These are phyloP conservation scores for Scheffersomyces coipomensis DNA, from an alignment of 805 yeast species.

Conservation along the genomic window DNA sequence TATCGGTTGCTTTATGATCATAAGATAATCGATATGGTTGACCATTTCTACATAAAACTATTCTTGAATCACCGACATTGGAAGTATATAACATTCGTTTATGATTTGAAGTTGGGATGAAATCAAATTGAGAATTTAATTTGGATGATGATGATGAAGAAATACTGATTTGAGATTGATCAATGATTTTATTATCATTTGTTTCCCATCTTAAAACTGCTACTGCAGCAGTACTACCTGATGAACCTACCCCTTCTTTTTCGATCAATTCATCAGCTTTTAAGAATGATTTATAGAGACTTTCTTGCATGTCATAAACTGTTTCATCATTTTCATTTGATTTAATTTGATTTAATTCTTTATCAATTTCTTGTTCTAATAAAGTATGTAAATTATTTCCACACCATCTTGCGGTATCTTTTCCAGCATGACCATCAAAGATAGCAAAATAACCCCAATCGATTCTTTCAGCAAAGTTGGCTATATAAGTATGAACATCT, in stretches of 20 bases:
- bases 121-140: slow-evolving; percentile 38
- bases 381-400: slow-evolving; percentile 78
- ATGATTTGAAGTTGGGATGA: slow-evolving; percentile 47
- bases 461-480: slow-evolving; percentile 84
- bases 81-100: slow-evolving; percentile 85
- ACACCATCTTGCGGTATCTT: slow-evolving; percentile 91
- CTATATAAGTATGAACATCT: slow-evolving; percentile 90
- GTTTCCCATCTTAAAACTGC: slow-evolving; percentile 86
- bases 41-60: slow-evolving; percentile 75
- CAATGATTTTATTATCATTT: slow-evolving; percentile 9
- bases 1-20: slow-evolving; percentile 91
- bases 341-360: background rate
- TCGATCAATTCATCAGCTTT: slow-evolving; percentile 72
- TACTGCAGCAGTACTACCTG: slow-evolving; percentile 96
- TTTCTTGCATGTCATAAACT: slow-evolving; percentile 54
- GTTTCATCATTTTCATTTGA: slow-evolving; percentile 14
- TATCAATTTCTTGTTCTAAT: slow-evolving; percentile 53
- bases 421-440: slow-evolving; percentile 97
- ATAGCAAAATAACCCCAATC: slow-evolving; percentile 96
- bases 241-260: slow-evolving; percentile 60
- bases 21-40: slow-evolving; percentile 77
- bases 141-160: background rate
- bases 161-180: background rate
- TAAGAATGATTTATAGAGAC: slow-evolving; percentile 66
- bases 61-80: slow-evolving; percentile 91